phyloP scores from a whole-genome alignment of 2,329 filamentous ascomycete genomes.

The Penicillium sp. region DNA sequence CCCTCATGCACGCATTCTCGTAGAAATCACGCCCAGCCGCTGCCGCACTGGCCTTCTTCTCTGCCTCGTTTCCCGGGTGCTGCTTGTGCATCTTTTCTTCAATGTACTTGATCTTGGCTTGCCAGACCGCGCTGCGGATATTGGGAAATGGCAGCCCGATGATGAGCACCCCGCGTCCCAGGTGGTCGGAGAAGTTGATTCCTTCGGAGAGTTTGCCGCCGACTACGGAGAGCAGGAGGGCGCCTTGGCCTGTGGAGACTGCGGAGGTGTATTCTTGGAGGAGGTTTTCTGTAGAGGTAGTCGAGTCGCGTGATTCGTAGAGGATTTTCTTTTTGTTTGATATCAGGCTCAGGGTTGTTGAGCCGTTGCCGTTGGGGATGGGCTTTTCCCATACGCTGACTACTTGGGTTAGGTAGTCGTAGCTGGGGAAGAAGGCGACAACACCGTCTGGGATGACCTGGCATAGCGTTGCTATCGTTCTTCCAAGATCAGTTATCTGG shows the following conservation, averaged over 20 bases:
- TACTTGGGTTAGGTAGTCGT: conserved; percentile 82
- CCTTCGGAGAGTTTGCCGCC: conserved; percentile 95
- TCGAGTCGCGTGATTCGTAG: conserved; percentile 49
- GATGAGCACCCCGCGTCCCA: conserved; percentile 89
- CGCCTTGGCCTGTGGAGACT: conserved; percentile 66
- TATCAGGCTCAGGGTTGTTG: conserved; percentile 37
- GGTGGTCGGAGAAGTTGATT: conserved; percentile 92
- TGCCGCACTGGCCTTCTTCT: conserved; percentile 42
- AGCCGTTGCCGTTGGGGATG: conserved; percentile 27
- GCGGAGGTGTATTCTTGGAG: conserved; percentile 72
- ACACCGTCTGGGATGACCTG: conserved; percentile 80
- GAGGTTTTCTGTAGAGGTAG: conserved; percentile 62
- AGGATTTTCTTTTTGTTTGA: conserved; percentile 54
- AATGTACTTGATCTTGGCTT: conserved; percentile 85
- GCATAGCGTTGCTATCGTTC: conserved; percentile 71
- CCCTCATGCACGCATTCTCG: conserved; percentile 93
- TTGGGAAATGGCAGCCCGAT: conserved; percentile 93
- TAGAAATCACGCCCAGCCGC: conserved; percentile 74
- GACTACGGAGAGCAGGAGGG: conserved; percentile 83
- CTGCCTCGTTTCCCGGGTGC: conserved; percentile 29
- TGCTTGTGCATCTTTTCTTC: conserved; percentile 59
- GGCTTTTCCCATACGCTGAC: conserved; percentile 61
- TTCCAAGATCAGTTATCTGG: conserved; percentile 70
- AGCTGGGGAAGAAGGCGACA: conserved; percentile 94
- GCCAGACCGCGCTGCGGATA: conserved; percentile 85